Percentiles rank a stretch among this genome's conserved stretches.
These are phyloP conservation scores for Datura wrightii DNA, from an alignment of 257 asterid genomes.

Conservation along the genomic window DNA sequence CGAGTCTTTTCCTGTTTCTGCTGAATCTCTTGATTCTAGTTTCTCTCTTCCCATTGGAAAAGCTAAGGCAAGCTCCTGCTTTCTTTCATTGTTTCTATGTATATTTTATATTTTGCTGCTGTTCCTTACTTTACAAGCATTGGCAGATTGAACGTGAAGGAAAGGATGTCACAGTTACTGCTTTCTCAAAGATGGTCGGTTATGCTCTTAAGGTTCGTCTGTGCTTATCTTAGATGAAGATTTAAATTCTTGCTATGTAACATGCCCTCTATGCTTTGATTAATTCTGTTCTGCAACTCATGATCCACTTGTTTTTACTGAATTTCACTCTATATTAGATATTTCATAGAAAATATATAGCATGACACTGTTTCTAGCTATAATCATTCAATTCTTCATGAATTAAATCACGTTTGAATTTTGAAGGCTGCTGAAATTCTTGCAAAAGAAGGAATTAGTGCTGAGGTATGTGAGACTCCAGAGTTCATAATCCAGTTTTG, in stretches of 20 bases:
- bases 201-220: conserved; percentile 54
- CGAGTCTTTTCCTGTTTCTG: conserved; percentile 56
- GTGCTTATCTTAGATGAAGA: conserved; percentile 13
- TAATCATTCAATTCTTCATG: neutral
- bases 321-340: neutral
- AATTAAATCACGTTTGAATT: conserved; percentile 24
- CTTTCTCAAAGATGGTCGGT: conserved; percentile 61
- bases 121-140: conserved; percentile 26
- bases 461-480: conserved; percentile 58
- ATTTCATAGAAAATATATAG: neutral
- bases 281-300: conserved; percentile 17
- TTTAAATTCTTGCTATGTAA: conserved; percentile 11
- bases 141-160: conserved; percentile 53
- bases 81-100: neutral
- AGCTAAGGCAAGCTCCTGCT: conserved; percentile 46
- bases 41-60: conserved; percentile 56
- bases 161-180: conserved; percentile 51
- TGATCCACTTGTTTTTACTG: conserved; percentile 10
- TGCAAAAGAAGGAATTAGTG: conserved; percentile 76
- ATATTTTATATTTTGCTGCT: neutral
- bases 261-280: neutral
- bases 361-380: neutral
- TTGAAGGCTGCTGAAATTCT: conserved; percentile 84
- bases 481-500: conserved; percentile 6
- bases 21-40: conserved; percentile 56